Conservation (phyloP, 2,329 filamentous ascomycete genomes). For the Incumbomyces delicatus region DNA sequence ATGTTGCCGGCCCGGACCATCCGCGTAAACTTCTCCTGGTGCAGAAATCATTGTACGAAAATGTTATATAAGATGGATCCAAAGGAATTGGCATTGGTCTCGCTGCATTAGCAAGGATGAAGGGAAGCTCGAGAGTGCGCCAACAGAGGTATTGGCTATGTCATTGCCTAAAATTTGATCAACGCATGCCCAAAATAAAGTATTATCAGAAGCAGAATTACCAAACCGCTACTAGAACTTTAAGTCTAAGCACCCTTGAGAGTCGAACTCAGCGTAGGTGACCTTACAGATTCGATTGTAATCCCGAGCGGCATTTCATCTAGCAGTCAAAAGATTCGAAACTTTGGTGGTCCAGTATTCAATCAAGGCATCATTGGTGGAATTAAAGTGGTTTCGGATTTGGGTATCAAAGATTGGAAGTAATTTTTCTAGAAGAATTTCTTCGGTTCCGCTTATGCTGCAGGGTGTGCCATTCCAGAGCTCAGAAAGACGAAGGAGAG, state of each 20-base stretch:
- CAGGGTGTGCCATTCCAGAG: constrained; percentile 56
- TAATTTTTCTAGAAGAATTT: constrained; percentile 51
- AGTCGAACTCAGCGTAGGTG: constrained; percentile 49
- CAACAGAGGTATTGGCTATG: constrained; percentile 54
- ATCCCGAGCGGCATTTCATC: constrained; percentile 53
- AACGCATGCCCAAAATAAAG: constrained; percentile 39
- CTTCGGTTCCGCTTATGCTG: constrained; percentile 60
- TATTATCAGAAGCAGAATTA: constrained; percentile 51
- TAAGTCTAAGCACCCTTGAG: constrained; percentile 43
- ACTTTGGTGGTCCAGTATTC: constrained; percentile 69
- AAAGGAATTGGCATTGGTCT: too few relatives aligned
- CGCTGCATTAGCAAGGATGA: too few relatives aligned
- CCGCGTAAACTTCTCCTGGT: too few relatives aligned
- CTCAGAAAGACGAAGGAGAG: constrained; percentile 60
- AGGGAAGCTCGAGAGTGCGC: too few relatives aligned
- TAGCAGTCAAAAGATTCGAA: constrained; percentile 58
- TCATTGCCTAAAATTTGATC: constrained; percentile 52
- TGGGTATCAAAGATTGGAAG: too few relatives aligned
- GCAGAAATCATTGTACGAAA: too few relatives aligned
- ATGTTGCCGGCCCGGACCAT: too few relatives aligned
- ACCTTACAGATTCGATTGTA: constrained; percentile 45
- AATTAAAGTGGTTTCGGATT: too few relatives aligned
- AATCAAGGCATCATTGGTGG: constrained; percentile 68
- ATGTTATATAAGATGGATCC: too few relatives aligned
- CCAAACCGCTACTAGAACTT: constrained; percentile 44